Evolutionary conservation across 352 stramenopile species (phyloP).

Genomic region (Phytophthora capsici): DNA sequence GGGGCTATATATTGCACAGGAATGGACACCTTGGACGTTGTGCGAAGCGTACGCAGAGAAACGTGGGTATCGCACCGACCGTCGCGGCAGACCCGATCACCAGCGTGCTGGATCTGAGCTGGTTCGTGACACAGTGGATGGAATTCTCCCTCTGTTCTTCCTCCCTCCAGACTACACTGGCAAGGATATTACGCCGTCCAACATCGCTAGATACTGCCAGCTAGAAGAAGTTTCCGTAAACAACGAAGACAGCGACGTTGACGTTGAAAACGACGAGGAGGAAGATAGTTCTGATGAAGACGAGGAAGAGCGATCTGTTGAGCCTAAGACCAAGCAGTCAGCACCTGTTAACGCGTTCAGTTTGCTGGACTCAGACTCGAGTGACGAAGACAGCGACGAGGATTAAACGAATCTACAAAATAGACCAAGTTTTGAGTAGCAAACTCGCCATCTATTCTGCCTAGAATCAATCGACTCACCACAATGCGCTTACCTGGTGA

Average conservation of each 20-base stretch:
- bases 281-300: constrained; percentile 27
- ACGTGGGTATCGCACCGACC: constrained; percentile 81
- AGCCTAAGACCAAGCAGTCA: constrained; percentile 18
- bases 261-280: constrained; percentile 24
- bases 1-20: constrained; percentile 33
- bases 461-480: background rate
- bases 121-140: constrained; percentile 84
- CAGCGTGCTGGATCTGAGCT: constrained; percentile 82
- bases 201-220: constrained; percentile 42
- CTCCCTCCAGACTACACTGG: constrained; percentile 77
- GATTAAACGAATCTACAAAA: constrained; percentile 23
- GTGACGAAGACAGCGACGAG: constrained; percentile 69
- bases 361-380: constrained; percentile 88
- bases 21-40: constrained; percentile 86
- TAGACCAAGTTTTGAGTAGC: constrained; percentile 23
- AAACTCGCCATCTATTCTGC: constrained; percentile 23
- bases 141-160: constrained; percentile 84
- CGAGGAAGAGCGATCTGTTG: constrained; percentile 23
- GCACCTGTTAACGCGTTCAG: constrained; percentile 83
- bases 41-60: constrained; percentile 88
- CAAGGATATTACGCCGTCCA: constrained; percentile 50
- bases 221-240: constrained; percentile 27
- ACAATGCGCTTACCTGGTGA: constrained; percentile 30
- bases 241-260: constrained; percentile 14
- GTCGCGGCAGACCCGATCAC: constrained; percentile 78